These are phyloP conservation scores for Pythium dissimile DNA, from an alignment of 352 stramenopile genomes.

Conservation along the genomic window DNA sequence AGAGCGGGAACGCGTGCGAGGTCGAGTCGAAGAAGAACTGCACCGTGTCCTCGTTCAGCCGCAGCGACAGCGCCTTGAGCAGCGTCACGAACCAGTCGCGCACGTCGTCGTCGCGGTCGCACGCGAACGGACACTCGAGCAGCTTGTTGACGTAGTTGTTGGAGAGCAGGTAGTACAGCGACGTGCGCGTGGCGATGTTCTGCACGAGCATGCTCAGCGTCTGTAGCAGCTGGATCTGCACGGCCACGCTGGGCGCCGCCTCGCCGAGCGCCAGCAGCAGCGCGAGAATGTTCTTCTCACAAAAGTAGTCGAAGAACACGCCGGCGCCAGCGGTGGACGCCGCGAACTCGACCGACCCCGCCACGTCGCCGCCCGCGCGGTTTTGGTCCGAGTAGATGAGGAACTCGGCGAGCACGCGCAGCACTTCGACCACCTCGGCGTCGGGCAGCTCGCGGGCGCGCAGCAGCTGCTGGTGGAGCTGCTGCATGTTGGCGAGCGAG, in stretches of 20 bases:
- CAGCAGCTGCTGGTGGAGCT: slow-evolving; percentile 70
- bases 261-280: slow-evolving; percentile 86
- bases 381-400: slow-evolving; percentile 89
- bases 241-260: slow-evolving; percentile 40
- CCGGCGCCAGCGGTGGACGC: slow-evolving; percentile 29
- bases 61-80: slow-evolving; percentile 82
- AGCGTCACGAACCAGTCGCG: slow-evolving; percentile 88
- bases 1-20: slow-evolving; percentile 58
- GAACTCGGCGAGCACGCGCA: slow-evolving; percentile 81
- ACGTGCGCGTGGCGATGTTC: slow-evolving; percentile 86
- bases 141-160: slow-evolving; percentile 95
- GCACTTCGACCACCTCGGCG: slow-evolving; percentile 73
- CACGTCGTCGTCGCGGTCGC: slow-evolving; percentile 76
- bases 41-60: slow-evolving; percentile 85
- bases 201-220: slow-evolving; percentile 92
- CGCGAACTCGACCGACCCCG: slow-evolving; percentile 19
- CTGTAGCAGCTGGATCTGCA: slow-evolving; percentile 92
- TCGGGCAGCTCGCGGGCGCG: slow-evolving; percentile 54
- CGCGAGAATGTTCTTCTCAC: slow-evolving; percentile 93
- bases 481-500: slow-evolving; percentile 63
- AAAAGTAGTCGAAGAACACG: slow-evolving; percentile 96
- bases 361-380: slow-evolving; percentile 21
- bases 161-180: slow-evolving; percentile 93
- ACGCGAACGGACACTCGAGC: slow-evolving; percentile 74
- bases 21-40: slow-evolving; percentile 86